These are phyloP conservation scores for Podila horticola DNA, from an alignment of 192 early-diverging fungal genomes.

Conservation along the genomic window DNA sequence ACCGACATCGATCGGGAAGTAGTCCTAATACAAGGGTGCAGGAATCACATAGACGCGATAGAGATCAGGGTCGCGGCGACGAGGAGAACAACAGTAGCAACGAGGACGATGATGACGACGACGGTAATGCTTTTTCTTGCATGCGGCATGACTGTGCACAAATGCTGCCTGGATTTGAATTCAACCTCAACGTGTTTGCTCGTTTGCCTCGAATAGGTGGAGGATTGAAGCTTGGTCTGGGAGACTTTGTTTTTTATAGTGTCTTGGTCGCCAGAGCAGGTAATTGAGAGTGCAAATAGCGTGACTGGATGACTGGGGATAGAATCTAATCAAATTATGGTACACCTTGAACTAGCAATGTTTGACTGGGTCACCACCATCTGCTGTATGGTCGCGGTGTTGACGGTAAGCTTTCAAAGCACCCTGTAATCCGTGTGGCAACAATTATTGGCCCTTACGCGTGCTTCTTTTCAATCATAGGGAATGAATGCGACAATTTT, in stretches of 20 bases:
- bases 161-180: background rate
- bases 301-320: background rate
- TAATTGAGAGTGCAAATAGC: conserved; percentile 29
- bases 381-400: conserved; percentile 77
- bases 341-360: conserved; percentile 56
- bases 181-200: background rate
- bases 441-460: background rate
- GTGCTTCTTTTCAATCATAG: conserved; percentile 8
- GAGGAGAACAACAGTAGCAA: conserved; percentile 44
- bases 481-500: conserved; percentile 91
- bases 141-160: background rate
- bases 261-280: conserved; percentile 83
- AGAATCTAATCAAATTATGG: background rate
- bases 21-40: conserved; percentile 3
- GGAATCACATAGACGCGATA: background rate
- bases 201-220: conserved; percentile 52
- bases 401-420: conserved; percentile 58
- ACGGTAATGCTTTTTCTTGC: conserved; percentile 40
- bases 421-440: background rate
- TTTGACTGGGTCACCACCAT: conserved; percentile 87
- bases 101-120: conserved; percentile 63
- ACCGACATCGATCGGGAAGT: conserved; percentile 14
- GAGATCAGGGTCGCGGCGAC: conserved; percentile 9
- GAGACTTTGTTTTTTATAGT: conserved; percentile 93
- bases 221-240: conserved; percentile 87